Conservation (phyloP, 371 early-diverging fungal species). For the Mortierella sp. region DNA sequence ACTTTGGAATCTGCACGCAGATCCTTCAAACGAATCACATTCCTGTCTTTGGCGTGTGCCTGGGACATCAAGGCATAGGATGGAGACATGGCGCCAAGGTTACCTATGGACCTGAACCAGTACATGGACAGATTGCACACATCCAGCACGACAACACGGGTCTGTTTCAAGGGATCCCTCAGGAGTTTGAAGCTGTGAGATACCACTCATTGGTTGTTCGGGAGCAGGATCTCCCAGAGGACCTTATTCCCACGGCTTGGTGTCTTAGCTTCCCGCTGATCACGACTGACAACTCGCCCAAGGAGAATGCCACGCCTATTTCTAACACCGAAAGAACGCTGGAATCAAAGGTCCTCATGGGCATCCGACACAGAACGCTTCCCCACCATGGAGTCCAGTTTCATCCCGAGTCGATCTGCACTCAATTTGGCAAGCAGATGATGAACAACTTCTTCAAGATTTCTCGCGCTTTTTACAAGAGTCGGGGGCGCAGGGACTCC, state of each 20-base stretch:
- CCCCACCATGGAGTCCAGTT: conserved; percentile 96
- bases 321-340: conserved; percentile 12
- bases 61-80: conserved; percentile 97
- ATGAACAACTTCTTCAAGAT: conserved; percentile 78
- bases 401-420: conserved; percentile 96
- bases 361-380: conserved; percentile 71
- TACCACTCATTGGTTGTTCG: conserved; percentile 92
- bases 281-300: conserved; percentile 61
- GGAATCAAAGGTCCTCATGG: conserved; percentile 76
- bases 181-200: conserved; percentile 81
- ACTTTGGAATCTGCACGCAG: conserved; percentile 84
- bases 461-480: conserved; percentile 57
- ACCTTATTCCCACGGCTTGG: conserved; percentile 39
- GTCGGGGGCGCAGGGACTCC: not conserved
- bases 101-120: conserved; percentile 71
- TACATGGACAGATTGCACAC: conserved; percentile 87
- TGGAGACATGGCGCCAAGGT: conserved; percentile 83
- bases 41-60: conserved; percentile 97
- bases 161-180: conserved; percentile 71
- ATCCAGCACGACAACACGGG: conserved; percentile 60
- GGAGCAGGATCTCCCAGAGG: conserved; percentile 47
- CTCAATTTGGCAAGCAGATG: conserved; percentile 78
- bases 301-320: conserved; percentile 33
- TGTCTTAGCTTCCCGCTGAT: conserved; percentile 45
- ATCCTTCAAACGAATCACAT: conserved; percentile 66